A percentile compares a stretch with the other conserved stretches of the same genome.
These are phyloP conservation scores for Neofusicoccum cordaticola DNA, from an alignment of 2,329 filamentous ascomycete species.

Conservation along the genomic window DNA sequence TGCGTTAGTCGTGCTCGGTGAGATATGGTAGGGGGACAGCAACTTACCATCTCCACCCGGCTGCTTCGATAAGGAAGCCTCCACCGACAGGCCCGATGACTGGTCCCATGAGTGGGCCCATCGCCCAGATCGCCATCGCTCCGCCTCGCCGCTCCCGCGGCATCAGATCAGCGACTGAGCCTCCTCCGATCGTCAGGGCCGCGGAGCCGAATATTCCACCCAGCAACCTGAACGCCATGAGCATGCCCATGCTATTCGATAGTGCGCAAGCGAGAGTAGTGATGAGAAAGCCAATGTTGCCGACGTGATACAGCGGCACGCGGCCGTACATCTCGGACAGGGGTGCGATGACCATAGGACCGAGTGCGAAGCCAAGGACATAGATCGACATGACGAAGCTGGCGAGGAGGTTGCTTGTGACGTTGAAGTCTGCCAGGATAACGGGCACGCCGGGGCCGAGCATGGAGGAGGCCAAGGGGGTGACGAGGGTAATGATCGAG, in stretches of 20 bases:
- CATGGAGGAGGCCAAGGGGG: slow-evolving; percentile 38
- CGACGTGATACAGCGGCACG: slow-evolving; percentile 30
- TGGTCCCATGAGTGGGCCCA: slow-evolving; percentile 37
- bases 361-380: slow-evolving; percentile 38
- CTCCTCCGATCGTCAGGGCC: slow-evolving; percentile 35
- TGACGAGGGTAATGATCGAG: slow-evolving; percentile 36
- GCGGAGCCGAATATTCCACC: slow-evolving; percentile 33
- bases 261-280: slow-evolving; percentile 47
- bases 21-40: no score
- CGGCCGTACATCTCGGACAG: slow-evolving; percentile 37
- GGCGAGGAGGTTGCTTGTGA: slow-evolving; percentile 29
- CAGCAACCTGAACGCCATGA: slow-evolving; percentile 37
- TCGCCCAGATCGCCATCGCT: slow-evolving; percentile 38
- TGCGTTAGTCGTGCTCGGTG: background rate
- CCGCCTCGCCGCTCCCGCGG: slow-evolving; percentile 31
- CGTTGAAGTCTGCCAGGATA: slow-evolving; percentile 33
- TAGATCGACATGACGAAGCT: slow-evolving; percentile 40
- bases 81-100: slow-evolving; percentile 34
- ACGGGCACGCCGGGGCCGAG: slow-evolving; percentile 27
- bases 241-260: slow-evolving; percentile 33
- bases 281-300: slow-evolving; percentile 50
- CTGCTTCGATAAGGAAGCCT: slow-evolving; percentile 32
- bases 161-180: slow-evolving; percentile 37
- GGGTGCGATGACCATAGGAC: slow-evolving; percentile 38
- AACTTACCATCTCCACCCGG: slow-evolving; percentile 34